phyloP scores from a whole-genome alignment of 192 early-diverging fungal species.

The Podila epicladia region DNA sequence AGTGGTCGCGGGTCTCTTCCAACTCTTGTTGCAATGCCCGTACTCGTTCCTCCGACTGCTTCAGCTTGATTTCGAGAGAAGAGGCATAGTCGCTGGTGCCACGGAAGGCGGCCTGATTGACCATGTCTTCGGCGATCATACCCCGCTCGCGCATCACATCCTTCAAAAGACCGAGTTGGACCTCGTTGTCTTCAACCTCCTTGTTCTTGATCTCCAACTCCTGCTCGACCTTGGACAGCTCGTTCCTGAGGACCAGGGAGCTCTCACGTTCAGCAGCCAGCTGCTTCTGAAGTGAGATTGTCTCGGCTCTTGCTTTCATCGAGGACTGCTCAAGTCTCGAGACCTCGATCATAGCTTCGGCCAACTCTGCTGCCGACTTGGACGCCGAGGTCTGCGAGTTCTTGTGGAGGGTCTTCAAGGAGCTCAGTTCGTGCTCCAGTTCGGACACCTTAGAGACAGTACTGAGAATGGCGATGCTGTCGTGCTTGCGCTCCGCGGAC shows the following conservation, averaged over 20 bases:
- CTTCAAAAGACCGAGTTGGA: slow-evolving; percentile 61
- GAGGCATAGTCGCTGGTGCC: slow-evolving; percentile 28
- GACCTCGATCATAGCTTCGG: slow-evolving; percentile 56
- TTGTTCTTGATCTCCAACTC: slow-evolving; percentile 47
- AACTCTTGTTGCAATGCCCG: slow-evolving; percentile 25
- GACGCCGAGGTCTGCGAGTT: slow-evolving; percentile 37
- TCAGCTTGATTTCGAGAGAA: slow-evolving; percentile 24
- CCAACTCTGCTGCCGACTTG: slow-evolving; percentile 44
- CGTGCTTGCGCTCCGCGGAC: slow-evolving; percentile 38
- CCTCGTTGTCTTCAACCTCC: slow-evolving; percentile 62
- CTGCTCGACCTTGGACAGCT: slow-evolving; percentile 52
- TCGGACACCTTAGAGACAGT: slow-evolving; percentile 49
- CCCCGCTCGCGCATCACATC: slow-evolving; percentile 60
- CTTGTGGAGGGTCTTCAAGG: slow-evolving; percentile 36
- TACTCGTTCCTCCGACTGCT: slow-evolving; percentile 19
- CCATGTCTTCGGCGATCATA: slow-evolving; percentile 50
- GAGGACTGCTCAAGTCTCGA: slow-evolving; percentile 56
- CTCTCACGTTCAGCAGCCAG: slow-evolving; percentile 54
- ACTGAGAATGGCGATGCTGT: slow-evolving; percentile 44
- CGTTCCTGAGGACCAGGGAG: slow-evolving; percentile 12
- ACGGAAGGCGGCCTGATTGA: slow-evolving; percentile 30
- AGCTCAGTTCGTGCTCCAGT: slow-evolving; percentile 53
- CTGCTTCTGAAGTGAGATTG: slow-evolving; percentile 46
- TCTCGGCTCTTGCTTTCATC: slow-evolving; percentile 56
- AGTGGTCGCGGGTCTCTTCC: slow-evolving; percentile 27